These are phyloP conservation scores for Spathaspora hagerdaliae DNA, from an alignment of 805 yeast genomes.

Conservation along the genomic window DNA sequence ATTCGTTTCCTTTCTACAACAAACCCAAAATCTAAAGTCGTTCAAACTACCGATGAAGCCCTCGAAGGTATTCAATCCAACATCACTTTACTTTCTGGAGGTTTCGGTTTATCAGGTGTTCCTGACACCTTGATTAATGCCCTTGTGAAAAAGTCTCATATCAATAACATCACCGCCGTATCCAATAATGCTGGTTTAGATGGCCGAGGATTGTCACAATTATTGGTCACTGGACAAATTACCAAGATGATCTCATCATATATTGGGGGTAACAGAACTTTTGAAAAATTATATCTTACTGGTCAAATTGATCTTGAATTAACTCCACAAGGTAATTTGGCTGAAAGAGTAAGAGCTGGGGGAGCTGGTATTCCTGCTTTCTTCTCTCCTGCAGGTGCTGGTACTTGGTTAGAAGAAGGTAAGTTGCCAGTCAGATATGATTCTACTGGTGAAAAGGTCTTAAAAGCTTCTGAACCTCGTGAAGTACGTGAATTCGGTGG, in stretches of 20 bases:
- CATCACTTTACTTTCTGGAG: constrained; percentile 41
- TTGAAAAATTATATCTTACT: constrained; percentile 35
- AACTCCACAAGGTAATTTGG: constrained; percentile 51
- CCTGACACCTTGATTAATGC: constrained; percentile 43
- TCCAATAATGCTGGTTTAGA: constrained; percentile 49
- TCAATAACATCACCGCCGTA: constrained; percentile 38
- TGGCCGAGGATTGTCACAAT: constrained; percentile 38
- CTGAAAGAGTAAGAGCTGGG: constrained; percentile 46
- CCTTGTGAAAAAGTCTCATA: constrained; percentile 24
- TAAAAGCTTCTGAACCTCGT: constrained; percentile 32
- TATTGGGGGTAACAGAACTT: constrained; percentile 41
- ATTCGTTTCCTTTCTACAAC: constrained; percentile 4
- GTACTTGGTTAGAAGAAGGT: constrained; percentile 49
- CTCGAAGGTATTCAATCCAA: constrained; percentile 23
- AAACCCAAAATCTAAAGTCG: constrained; percentile 13
- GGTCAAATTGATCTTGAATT: constrained; percentile 45
- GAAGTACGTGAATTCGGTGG: constrained; percentile 44
- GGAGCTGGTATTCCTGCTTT: constrained; percentile 49
- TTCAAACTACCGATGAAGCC: constrained; percentile 23
- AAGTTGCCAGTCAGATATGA: constrained; percentile 41
- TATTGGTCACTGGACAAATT: constrained; percentile 41
- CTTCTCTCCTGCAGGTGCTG: constrained; percentile 47
- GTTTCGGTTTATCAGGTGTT: constrained; percentile 47
- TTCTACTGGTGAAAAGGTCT: constrained; percentile 28
- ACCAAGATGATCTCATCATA: constrained; percentile 43